These are phyloP conservation scores for Globisporangium lucens DNA, from an alignment of 352 stramenopile species.

Conservation along the genomic window DNA sequence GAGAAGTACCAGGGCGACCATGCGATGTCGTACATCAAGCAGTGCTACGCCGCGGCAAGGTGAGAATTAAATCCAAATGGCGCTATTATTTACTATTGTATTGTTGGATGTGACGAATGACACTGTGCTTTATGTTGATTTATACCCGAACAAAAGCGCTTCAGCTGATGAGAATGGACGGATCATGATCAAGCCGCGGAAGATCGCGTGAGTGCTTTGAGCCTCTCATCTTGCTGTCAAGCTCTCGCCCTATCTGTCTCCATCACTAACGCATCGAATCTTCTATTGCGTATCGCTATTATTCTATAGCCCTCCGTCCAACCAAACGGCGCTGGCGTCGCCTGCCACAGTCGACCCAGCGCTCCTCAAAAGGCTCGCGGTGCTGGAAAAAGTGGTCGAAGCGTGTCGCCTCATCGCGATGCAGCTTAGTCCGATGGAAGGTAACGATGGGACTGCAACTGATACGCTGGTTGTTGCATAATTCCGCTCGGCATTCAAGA, in stretches of 20 bases:
- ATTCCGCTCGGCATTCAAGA: no score
- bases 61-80: slow-evolving; percentile 12
- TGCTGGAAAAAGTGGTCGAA: slow-evolving; percentile 77
- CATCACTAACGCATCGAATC: background rate
- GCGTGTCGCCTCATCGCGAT: slow-evolving; percentile 80
- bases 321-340: background rate
- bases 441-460: slow-evolving; percentile 20
- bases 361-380: slow-evolving; percentile 52
- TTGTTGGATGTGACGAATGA: background rate
- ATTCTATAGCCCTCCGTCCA: slow-evolving; percentile 12
- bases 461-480: background rate
- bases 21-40: slow-evolving; percentile 79
- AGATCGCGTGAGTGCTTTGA: slow-evolving; percentile 43
- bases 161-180: slow-evolving; percentile 82
- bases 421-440: slow-evolving; percentile 69
- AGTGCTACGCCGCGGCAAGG: slow-evolving; percentile 85
- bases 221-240: background rate
- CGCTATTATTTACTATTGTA: background rate
- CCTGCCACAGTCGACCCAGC: slow-evolving; percentile 28
- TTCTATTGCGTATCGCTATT: background rate
- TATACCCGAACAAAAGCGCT: slow-evolving; percentile 32
- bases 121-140: no score
- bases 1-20: slow-evolving; percentile 84
- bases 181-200: slow-evolving; percentile 67
- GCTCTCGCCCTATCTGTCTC: background rate